Percentiles rank a stretch among this genome's conserved stretches.
Evolutionary conservation across 208 protist genomes (phyloP).

Genomic region (Trypanosoma grayi): DNA sequence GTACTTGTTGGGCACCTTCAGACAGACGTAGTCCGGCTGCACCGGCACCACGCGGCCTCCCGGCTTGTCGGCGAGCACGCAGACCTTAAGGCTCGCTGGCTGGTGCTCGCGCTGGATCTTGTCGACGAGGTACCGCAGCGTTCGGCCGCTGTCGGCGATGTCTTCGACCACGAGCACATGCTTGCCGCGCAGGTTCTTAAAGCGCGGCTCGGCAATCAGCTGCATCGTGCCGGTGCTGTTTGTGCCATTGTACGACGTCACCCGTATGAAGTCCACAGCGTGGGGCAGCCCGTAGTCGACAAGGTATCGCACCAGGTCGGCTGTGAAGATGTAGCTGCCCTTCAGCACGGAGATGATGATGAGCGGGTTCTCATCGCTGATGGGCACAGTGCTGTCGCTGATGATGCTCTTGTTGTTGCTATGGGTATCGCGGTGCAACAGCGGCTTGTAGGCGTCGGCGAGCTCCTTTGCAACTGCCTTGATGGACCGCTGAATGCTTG

Average conservation of each 20-base stretch:
- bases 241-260: conserved; percentile 70
- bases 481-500: conserved; percentile 56
- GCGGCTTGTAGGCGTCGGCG: conserved; percentile 56
- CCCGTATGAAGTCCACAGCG: conserved; percentile 84
- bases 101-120: conserved; percentile 36
- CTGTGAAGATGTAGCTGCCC: conserved; percentile 90
- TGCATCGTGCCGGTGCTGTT: conserved; percentile 61
- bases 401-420: background rate
- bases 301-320: conserved; percentile 84
- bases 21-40: conserved; percentile 58
- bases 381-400: conserved; percentile 25
- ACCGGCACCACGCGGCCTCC: conserved; percentile 59
- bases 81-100: conserved; percentile 63
- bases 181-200: conserved; percentile 59
- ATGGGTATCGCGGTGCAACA: conserved; percentile 47
- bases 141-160: conserved; percentile 81
- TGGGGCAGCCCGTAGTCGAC: conserved; percentile 61
- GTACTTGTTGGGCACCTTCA: conserved; percentile 71
- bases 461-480: conserved; percentile 52
- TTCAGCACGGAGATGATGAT: conserved; percentile 89
- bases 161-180: conserved; percentile 91
- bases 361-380: conserved; percentile 77
- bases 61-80: conserved; percentile 83
- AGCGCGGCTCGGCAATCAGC: conserved; percentile 52
- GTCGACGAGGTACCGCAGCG: conserved; percentile 58